Evolutionary conservation across 2,329 filamentous ascomycete genomes (phyloP).

Genomic region (Verticillium albo-atrum): DNA sequence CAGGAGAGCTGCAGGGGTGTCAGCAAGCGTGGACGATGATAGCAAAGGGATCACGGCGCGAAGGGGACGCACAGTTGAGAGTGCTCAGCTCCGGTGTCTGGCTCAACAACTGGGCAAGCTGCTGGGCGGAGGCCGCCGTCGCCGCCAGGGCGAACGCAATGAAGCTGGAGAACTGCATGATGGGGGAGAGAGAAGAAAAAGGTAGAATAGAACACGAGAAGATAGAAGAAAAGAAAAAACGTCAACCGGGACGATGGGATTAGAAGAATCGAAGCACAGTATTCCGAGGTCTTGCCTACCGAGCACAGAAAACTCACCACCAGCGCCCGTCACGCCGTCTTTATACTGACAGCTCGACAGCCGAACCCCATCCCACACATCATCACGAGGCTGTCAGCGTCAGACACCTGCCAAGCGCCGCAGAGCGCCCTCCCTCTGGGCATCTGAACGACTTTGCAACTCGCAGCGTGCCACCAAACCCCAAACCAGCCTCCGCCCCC

Average conservation of each 20-base stretch:
- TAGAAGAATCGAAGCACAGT: conserved; percentile 3
- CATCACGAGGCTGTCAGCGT: background rate
- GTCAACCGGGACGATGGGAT: background rate
- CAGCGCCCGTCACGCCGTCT: conserved; percentile 2
- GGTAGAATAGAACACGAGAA: conserved; percentile 2
- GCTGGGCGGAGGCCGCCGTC: conserved; percentile 14
- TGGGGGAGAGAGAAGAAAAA: conserved; percentile 2
- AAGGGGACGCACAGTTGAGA: conserved; percentile 11
- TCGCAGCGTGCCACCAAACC: background rate
- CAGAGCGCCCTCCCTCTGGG: background rate
- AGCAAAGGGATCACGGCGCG: background rate
- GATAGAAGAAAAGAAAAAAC: background rate
- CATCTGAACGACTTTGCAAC: background rate
- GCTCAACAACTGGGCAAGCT: conserved; percentile 15
- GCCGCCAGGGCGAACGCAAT: conserved; percentile 13
- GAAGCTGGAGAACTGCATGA: conserved; percentile 16
- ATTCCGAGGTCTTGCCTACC: conserved; percentile 1
- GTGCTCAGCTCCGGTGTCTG: conserved; percentile 19
- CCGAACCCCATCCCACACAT: background rate
- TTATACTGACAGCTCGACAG: conserved; percentile 9
- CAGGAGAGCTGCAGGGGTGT: conserved; percentile 13
- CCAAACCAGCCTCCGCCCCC: background rate
- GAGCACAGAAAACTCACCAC: background rate
- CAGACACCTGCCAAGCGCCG: background rate
- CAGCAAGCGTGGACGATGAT: background rate